Base-by-base conservation (phyloP, 2,329 filamentous ascomycete genomes). In the Nemania sp. region DNA sequence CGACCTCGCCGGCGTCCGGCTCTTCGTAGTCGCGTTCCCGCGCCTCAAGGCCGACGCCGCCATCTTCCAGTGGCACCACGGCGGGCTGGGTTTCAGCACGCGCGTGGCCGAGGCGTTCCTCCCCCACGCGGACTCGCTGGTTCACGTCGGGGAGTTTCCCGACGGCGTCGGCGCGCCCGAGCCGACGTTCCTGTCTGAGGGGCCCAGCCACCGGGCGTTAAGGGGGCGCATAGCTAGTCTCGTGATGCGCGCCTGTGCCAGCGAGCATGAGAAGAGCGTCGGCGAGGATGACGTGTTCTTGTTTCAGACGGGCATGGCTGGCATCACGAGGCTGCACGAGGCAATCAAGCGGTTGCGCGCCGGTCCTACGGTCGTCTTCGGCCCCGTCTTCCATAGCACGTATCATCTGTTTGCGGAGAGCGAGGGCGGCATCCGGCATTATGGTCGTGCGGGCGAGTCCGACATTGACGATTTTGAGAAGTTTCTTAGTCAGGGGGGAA, bases 291-390 rank as follows among this genome's bases (percentile, higher is more conserved):
- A 86, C 61, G 77, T 87, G 1, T 84, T 77, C 51, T 72, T 87
- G 18, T 85, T 81, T 66, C 77, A 79, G 29, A 59, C 59, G 0
- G 83, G 83, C 25, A 86, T 86, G 83, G 78, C 78, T 0, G 76
- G 79, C 25, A 78, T 87, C 11, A 81, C 78, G 56, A 71, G 77
- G 21, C 62, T 76, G 1, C 79, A 79, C 37, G 73, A 74, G 42
- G 71, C 75, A 2, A 66, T 84, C 10, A 60, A 73, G 2, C 66
- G 70, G 25, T 66, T 74, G 32, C 72, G 75, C 1, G 70, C 74
- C 0, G 68, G 73, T 2, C 75, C 72, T 35, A 73, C 77, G 5
- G 76, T 80, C 6, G 71, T 81, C 12, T 74, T 86, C 25, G 83
- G 83, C 7, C 72, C 81, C n/a, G 72, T 80, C 2, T 86, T 85